Base-by-base conservation (phyloP, 768 basidiomycete genomes). In the Kwoniella mangroviensis region DNA sequence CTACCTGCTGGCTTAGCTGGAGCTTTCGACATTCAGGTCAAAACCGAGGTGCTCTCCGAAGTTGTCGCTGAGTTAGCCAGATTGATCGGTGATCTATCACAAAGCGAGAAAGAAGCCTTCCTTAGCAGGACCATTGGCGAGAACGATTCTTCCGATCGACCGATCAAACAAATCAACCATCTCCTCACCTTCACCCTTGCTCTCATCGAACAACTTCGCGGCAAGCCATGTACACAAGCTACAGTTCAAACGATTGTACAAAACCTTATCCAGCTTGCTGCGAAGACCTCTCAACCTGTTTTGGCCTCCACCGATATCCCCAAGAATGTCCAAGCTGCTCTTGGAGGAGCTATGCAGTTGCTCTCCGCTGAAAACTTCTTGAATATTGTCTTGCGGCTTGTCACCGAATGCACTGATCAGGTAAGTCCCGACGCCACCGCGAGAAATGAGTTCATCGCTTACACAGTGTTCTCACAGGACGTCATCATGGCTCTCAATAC, bases 331-430 rank as follows among this genome's bases (percentile, higher is more conserved):
- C 63, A 63, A 42, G 61, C 56, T 21, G 86, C 88, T 3, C 83
- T 92, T 59, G 85, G 84, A 17, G 86, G 85, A 56, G 84, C 88
- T 2, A 86, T 93, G 62, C 85, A 82, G 24, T 86, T 89, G 53
- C 89, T 95, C 84, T 87, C 90, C 9, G 93, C 90, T 2, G 80
- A 84, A 40, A 88, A 90, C 73, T 95, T 96, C 83, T 83, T 92
- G 63, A 76, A 81, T 28, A 86, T 90, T 5, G 83, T 88, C 5
- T 66, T 87, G 21, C 83, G 85, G 1, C 89, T 92, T 83, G 75
- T 92, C 13, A 82, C 85, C 34, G 88, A 87, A 4, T 84, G 85
- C 1, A 87, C 90, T 52, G 65, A 79, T 28, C 83, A 84, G 79
- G 91, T 92, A 68, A 72, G 87, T 76, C 26, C 7, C 26, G 17